Conservation (phyloP, 257 asterid species). For the Datura wrightii region DNA sequence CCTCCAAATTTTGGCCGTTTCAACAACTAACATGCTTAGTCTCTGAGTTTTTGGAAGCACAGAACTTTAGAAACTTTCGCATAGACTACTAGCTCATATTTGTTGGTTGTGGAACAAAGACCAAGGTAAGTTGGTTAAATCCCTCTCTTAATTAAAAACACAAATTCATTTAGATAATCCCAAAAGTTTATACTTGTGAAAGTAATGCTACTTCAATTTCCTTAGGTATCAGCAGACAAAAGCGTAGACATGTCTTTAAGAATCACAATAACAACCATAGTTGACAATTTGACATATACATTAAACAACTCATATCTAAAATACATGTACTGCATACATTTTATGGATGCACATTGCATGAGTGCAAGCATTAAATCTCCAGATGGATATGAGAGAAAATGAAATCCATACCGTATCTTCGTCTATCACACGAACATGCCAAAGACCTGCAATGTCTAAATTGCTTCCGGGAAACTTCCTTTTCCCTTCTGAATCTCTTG, state of each 20-base stretch:
- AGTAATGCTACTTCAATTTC: neutral
- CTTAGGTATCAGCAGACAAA: conserved; percentile 1
- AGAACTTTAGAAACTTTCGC: neutral
- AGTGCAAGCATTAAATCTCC: neutral
- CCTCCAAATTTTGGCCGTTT: neutral
- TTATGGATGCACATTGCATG: neutral
- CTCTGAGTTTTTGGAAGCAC: neutral
- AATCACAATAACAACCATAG: neutral
- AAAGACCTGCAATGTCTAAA: conserved; percentile 34
- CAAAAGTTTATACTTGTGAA: neutral
- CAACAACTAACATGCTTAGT: neutral
- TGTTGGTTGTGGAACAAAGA: neutral
- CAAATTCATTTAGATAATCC: neutral
- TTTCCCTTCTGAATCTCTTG: conserved; percentile 59
- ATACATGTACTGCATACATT: neutral
- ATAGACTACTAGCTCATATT: neutral
- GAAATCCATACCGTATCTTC: conserved; percentile 47
- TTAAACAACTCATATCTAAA: neutral
- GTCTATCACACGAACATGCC: conserved; percentile 39
- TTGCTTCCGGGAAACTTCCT: conserved; percentile 52
- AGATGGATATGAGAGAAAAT: conserved; percentile 1
- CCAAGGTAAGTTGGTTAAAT: neutral
- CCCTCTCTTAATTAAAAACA: neutral
- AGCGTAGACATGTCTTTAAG: neutral
- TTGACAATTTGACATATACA: neutral